Evolutionary conservation across 192 early-diverging fungal genomes (phyloP), one percentile per base, ranked within the genome.

Genomic region (Backusella westeae): DNA sequence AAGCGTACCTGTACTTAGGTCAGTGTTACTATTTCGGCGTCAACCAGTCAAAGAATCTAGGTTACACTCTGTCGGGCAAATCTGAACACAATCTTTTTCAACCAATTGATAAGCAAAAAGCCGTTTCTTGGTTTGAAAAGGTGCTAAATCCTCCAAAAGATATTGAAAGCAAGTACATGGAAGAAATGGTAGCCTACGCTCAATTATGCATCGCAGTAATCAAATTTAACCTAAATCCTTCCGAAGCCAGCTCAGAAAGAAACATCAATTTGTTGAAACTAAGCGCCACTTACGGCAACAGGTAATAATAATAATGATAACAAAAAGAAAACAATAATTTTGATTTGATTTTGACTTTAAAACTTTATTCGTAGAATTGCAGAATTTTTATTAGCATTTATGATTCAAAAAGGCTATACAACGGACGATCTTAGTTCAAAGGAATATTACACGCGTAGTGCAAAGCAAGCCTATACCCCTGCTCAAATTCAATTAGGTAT

Each of bases 401-500:
- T 75, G 35, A 69, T 56, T 10, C 46, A 26, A 10, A 29, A 8
- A 74, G 79, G 82, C 63, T 75, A 75, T 42, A 75, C 78, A 34
- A 73, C 73, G 12, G 69, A 75, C 41, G 19, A 41, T 26, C 26
- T 23, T 12, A 67, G 41, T 17, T 67, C 78, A 7, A 83, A 77
- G 66, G 59, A 76, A 21, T 79, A 80, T 49, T 80, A 74, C n/a
- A 42, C 70, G 23, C 23, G 42, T 52, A 83, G 82, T 72, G 78
- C 82, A 26, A 73, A 77, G 21, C 75, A 83, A 75, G 53, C 49
- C 10, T 80, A 69, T 72, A 53, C 79, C 8, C 77, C 78, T 68
- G 76, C 79, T 59, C 73, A 81, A 67, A 73, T 80, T n/a, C 69
- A 74, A 66, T 67, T 84, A 17, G 82, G 80, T 17, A 75, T 79